phyloP scores from a whole-genome alignment of 768 basidiomycete genomes.

The Leccinellum albellum region DNA sequence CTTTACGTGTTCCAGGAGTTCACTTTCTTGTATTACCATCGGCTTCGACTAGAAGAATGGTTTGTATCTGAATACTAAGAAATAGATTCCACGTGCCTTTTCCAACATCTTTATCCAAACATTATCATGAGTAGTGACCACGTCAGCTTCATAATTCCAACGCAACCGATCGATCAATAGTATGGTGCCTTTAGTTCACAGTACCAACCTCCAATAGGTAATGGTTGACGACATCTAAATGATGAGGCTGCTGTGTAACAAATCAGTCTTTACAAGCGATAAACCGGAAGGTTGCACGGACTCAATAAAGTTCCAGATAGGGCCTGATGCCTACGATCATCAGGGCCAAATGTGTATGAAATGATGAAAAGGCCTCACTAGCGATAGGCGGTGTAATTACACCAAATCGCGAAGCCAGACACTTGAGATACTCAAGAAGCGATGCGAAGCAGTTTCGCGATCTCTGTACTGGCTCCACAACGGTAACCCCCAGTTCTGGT shows the following conservation, averaged over 20 bases:
- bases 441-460: too few relatives aligned
- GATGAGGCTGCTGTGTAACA: conserved; percentile 1
- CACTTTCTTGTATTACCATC: background rate
- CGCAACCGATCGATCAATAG: background rate
- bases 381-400: too few relatives aligned
- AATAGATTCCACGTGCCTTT: background rate
- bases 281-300: background rate
- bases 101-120: conserved; percentile 11
- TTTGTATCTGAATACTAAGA: background rate
- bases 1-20: background rate
- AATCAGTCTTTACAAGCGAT: background rate
- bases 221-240: conserved; percentile 6
- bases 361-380: background rate
- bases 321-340: background rate
- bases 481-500: background rate
- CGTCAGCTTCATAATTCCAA: background rate
- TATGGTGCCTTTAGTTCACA: too few relatives aligned
- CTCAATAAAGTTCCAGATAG: background rate
- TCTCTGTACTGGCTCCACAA: background rate
- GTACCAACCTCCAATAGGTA: conserved; percentile 3
- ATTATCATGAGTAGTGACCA: conserved; percentile 11
- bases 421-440: background rate
- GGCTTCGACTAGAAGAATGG: background rate
- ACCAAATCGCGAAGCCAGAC: background rate
- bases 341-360: background rate